Percentiles rank a stretch among this genome's conserved stretches.
These are phyloP conservation scores for Kwoniella shivajii DNA, from an alignment of 1,284 basidiomycete species.

Conservation along the genomic window DNA sequence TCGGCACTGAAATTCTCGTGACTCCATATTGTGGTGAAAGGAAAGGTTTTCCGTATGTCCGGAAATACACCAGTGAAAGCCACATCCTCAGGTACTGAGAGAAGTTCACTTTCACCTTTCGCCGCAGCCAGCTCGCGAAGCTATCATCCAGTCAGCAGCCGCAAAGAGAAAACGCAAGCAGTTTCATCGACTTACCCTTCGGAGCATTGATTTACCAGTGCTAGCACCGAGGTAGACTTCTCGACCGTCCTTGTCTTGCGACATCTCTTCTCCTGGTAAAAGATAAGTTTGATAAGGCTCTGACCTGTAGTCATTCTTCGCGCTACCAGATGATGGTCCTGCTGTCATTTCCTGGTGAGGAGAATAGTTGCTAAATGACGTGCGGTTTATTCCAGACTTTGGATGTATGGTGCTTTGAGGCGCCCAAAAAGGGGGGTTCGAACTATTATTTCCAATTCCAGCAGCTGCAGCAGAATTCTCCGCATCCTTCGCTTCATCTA, in stretches of 20 bases:
- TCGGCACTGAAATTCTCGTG: slow-evolving; percentile 54
- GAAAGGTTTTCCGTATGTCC: slow-evolving; percentile 52
- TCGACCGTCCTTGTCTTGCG: slow-evolving; percentile 38
- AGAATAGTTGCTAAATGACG: not conserved
- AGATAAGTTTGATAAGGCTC: slow-evolving; percentile 44
- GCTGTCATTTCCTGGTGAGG: not conserved
- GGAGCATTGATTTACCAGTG: slow-evolving; percentile 47
- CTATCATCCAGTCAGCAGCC: slow-evolving; percentile 10
- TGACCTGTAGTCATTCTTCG: slow-evolving; percentile 23
- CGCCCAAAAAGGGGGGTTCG: not conserved
- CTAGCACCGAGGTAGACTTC: slow-evolving; percentile 47
- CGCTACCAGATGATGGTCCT: not conserved
- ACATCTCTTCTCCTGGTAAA: slow-evolving; percentile 48
- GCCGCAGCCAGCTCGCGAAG: slow-evolving; percentile 35
- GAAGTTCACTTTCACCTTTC: slow-evolving; percentile 29
- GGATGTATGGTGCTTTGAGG: not conserved
- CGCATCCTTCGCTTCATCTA: slow-evolving; percentile 46
- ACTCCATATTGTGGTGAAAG: slow-evolving; percentile 55
- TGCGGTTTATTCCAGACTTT: not conserved
- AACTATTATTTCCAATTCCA: not conserved
- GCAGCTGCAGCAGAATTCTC: slow-evolving; percentile 29
- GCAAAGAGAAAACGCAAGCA: not conserved
- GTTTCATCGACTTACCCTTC: slow-evolving; percentile 26
- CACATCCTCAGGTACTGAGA: slow-evolving; percentile 46
- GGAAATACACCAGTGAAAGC: slow-evolving; percentile 52